Base-by-base conservation (phyloP, 345 rosid species). In the Eucalyptus erythrocorys region DNA sequence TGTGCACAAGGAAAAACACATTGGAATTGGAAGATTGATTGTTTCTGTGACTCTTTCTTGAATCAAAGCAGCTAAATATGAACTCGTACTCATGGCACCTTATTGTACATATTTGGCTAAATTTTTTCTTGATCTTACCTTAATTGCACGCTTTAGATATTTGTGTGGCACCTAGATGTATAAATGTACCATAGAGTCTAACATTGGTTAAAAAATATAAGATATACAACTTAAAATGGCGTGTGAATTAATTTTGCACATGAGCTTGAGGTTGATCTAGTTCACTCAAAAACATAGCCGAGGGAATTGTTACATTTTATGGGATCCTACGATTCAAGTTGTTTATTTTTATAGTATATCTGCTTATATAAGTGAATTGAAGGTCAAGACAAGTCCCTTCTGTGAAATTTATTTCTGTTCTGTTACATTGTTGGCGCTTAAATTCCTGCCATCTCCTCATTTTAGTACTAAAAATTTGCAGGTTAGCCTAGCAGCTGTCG, bases 401-500 rank as follows among this genome's bases (percentile, higher is more conserved):
- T 76, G 84, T 40, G 47, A 10, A 40, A 17, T 34, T 5, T 76
- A 47, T 76, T 37, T 76, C 47, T 40, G 47, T 76, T 76, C 47
- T 37, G 82, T 47, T 6, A 76, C 47, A 76, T 21, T 15, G 22
- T 76, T 40, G 82, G 84, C 84, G 30, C 30, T 21, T 40, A 40
- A 40, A 76, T 76, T 11, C 84, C 47, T 76, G 47, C 24, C 84
- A 76, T 47, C 40, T 76, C 8, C 84, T 76, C 30, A 76, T 40
- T 76, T 76, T 76, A 6, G 9, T 21, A 21, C 47, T 76, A 27
- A 10, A 76, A 88, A 11, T 85, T 87, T 88, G 86, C 93, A 96
- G 99, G 92, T 87, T 71, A 91, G 89, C 89, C 89, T 89, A 84
- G 96, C 95, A 6, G 89, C 88, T 84, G 95, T 96, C 34, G 97